Percentiles rank a stretch among this genome's conserved stretches.
Evolutionary conservation across 768 basidiomycete species (phyloP).

Genomic region (Russula dissimulans): DNA sequence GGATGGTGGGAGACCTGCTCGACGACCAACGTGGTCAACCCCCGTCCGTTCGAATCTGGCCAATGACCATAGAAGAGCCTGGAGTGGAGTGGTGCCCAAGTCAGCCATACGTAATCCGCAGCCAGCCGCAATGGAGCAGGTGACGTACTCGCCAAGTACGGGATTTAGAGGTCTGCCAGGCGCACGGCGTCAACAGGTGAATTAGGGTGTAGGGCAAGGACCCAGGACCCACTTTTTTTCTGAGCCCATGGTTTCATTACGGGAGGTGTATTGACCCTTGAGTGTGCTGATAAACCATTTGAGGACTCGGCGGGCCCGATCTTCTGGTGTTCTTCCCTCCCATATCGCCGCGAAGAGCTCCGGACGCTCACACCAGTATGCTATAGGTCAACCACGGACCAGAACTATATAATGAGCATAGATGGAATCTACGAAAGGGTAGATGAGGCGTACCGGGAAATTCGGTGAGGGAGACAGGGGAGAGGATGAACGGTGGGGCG

Average conservation of each 20-base stretch:
- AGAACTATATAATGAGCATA: background rate
- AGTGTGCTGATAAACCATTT: slow-evolving; percentile 96
- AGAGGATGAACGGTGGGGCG: slow-evolving; percentile 87
- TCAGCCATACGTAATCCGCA: background rate
- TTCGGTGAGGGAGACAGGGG: slow-evolving; percentile 83
- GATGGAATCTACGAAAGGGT: background rate
- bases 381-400: slow-evolving; percentile 29
- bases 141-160: slow-evolving; percentile 78
- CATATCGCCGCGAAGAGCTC: slow-evolving; percentile 82
- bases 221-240: slow-evolving; percentile 78
- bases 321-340: slow-evolving; percentile 63
- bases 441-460: slow-evolving; percentile 58
- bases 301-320: slow-evolving; percentile 70
- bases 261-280: slow-evolving; percentile 89
- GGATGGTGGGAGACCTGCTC: slow-evolving; percentile 98
- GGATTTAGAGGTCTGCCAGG: slow-evolving; percentile 79
- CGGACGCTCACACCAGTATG: slow-evolving; percentile 96
- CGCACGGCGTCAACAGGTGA: background rate
- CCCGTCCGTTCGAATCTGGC: slow-evolving; percentile 63
- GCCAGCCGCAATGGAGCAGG: background rate
- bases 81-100: background rate
- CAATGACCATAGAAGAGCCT: slow-evolving; percentile 85
- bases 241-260: slow-evolving; percentile 92
- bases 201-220: background rate
- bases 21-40: slow-evolving; percentile 75